phyloP scores from a whole-genome alignment of 2,329 filamentous ascomycete genomes.

The Alternaria panax region DNA sequence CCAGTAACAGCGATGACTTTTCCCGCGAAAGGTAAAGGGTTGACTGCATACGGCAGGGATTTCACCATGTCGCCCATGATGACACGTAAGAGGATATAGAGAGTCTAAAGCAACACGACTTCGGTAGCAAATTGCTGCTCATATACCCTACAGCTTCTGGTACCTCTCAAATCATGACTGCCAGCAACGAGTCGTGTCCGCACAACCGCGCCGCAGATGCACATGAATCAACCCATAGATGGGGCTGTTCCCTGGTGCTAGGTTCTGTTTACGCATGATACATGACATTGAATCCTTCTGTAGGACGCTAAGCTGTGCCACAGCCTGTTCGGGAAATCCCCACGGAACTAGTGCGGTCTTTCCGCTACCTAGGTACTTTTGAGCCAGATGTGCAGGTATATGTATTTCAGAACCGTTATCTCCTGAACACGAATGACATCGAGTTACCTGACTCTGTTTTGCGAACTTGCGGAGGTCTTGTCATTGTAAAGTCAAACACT shows the following conservation, averaged over 20 bases:
- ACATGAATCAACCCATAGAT: background rate
- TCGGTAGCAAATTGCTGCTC: background rate
- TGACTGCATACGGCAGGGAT: conserved; percentile 5
- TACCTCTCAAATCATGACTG: background rate
- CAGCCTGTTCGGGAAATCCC: background rate
- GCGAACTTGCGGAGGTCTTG: background rate
- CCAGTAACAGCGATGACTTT: conserved; percentile 6
- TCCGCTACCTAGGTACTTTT: background rate
- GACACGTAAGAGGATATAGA: background rate
- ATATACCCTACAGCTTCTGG: background rate
- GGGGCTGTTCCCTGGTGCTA: background rate
- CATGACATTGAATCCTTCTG: background rate
- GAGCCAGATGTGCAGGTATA: background rate
- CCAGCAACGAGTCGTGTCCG: background rate
- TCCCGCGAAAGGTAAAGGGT: conserved; percentile 1
- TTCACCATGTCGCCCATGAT: background rate
- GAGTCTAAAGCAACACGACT: background rate
- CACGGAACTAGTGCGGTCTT: background rate
- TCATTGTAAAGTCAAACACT: background rate
- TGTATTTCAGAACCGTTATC: background rate
- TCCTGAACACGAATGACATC: background rate
- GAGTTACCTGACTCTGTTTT: background rate
- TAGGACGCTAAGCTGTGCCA: background rate
- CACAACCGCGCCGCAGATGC: background rate
- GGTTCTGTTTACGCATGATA: background rate